Evolutionary conservation across 179 eudicot species (phyloP).

Genomic region (Beta lomatogona): DNA sequence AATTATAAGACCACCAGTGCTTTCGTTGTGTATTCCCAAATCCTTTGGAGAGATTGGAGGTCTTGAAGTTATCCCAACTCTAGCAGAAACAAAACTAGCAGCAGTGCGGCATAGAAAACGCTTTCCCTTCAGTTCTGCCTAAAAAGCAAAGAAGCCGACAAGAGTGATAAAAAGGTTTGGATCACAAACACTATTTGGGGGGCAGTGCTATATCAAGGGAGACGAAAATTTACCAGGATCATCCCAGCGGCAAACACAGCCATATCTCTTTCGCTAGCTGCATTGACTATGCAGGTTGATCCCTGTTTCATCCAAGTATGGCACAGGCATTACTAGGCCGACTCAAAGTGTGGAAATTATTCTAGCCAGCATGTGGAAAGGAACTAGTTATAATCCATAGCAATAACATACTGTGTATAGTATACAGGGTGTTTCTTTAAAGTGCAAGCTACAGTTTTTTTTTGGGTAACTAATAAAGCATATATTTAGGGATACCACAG

Average conservation of each 20-base stretch:
- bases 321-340: background rate
- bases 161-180: background rate
- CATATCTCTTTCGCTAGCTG: conserved; percentile 97
- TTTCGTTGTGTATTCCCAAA: conserved; percentile 60
- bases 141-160: conserved; percentile 22
- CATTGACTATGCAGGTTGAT: conserved; percentile 86
- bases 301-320: conserved; percentile 60
- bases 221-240: conserved; percentile 61
- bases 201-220: background rate
- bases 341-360: background rate
- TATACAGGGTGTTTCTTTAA: background rate
- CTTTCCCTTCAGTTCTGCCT: conserved; percentile 95
- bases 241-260: conserved; percentile 97
- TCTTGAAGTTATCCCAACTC: conserved; percentile 76
- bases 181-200: background rate
- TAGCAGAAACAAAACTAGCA: conserved; percentile 97
- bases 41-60: conserved; percentile 76
- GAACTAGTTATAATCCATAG: background rate
- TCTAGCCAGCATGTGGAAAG: background rate
- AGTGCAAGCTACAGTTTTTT: background rate
- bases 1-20: conserved; percentile 84
- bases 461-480: background rate
- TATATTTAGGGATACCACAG: background rate
- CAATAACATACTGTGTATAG: background rate
- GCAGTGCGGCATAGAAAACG: conserved; percentile 93